Conservation (phyloP, 768 basidiomycete genomes). For the Jaapia argillacea region DNA sequence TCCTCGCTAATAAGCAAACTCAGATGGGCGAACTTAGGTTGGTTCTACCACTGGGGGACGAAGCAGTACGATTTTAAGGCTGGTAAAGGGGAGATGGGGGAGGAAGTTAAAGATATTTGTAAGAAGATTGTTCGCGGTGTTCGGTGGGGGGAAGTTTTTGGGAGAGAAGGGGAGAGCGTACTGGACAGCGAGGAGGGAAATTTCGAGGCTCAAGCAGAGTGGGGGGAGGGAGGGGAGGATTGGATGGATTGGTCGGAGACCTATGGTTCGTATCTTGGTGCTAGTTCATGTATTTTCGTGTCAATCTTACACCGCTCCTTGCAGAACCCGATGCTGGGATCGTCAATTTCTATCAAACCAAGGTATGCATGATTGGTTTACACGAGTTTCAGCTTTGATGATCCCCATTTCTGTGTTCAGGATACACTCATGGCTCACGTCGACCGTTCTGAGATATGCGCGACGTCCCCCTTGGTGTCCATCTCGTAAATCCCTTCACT, state of each 20-base stretch:
- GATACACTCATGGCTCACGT: constrained; percentile 97
- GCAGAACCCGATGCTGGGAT: constrained; percentile 94
- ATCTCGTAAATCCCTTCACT: constrained; percentile 60
- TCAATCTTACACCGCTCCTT: constrained; percentile 1
- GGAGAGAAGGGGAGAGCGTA: constrained; percentile 9
- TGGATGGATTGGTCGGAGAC: constrained; percentile 71
- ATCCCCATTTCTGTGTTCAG: constrained; percentile 16
- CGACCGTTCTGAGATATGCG: constrained; percentile 92
- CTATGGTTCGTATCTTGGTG: constrained; percentile 69
- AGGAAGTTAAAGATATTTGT: constrained; percentile 48
- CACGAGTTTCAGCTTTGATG: neutral
- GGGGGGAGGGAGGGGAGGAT: constrained; percentile 44
- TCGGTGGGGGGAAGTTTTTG: constrained; percentile 63
- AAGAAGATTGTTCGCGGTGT: constrained; percentile 48
- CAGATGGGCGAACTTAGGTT: constrained; percentile 94
- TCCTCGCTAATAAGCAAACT: constrained; percentile 63
- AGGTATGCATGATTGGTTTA: constrained; percentile 29
- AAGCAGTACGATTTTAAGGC: constrained; percentile 89
- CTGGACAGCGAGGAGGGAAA: too few relatives aligned
- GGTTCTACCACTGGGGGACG: constrained; percentile 94
- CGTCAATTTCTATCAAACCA: constrained; percentile 89
- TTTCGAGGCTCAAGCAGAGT: constrained; percentile 30
- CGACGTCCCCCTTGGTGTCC: constrained; percentile 86
- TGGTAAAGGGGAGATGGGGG: constrained; percentile 53
- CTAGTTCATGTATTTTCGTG: neutral